Evolutionary conservation across 202 grass and related monocot genomes (phyloP), one percentile per base, ranked within the genome.

Genomic region (Hordeum pubiflorum): DNA sequence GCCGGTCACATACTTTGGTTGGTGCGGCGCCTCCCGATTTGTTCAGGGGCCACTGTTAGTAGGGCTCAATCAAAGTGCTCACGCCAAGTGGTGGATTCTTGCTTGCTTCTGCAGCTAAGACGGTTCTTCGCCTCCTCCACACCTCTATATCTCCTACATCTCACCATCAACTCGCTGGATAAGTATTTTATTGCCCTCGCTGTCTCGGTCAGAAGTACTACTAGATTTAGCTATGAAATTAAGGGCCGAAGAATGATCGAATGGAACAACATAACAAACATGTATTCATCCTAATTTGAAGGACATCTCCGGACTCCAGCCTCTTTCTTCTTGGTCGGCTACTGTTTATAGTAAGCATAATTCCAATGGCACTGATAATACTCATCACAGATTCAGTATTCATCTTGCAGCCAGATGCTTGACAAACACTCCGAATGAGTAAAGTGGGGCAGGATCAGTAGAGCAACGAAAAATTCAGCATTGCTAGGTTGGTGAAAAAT

Each of bases 31-130:
- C 63, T 65, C 32, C 32, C 0, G 8, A 10, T 57, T 58, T 83
- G 80, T 26, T 67, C 59, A 46, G 61, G 14, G 17, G 60, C 86
- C 40, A 75, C 81, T 88, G 76, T 75, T 79, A 62, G 65, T 84
- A 74, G 80, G 68, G 38, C 50, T 54, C 50, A 6, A 23, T 43
- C 36, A 31, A 69, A 80, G 75, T 18, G 61, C 75, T 48, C 17
- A 57, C 48, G 34, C 50, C 29, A 44, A 46, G 76, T n/a, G 78
- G 54, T 33, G 17, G 78, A 82, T 82, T 62, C 81, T 84, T 80
- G 86, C 86, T 88, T 88, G 81, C 76, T 80, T 80, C 61, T 11
- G 76, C 81, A 32, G 86, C 32, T 61, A 80, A 48, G 50, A 21
- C 7, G 48, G 69, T 65, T 75, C 81, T 8, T 79, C 21, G 29